These are phyloP conservation scores for Encephalitozoon intestinalis DNA, from an alignment of 371 early-diverging fungal species.

Conservation along the genomic window DNA sequence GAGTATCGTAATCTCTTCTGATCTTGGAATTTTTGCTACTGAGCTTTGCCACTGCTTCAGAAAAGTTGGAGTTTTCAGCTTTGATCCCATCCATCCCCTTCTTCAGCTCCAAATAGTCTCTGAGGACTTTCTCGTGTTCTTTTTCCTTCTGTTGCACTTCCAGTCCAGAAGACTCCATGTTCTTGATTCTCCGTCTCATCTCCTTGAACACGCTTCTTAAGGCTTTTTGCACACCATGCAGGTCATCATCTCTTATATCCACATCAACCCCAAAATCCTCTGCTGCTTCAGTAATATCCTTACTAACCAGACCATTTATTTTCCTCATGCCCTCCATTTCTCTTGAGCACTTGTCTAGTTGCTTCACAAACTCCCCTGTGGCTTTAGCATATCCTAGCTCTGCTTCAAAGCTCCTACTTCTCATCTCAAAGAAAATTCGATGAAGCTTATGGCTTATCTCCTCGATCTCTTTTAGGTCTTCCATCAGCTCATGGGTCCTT, in stretches of 20 bases:
- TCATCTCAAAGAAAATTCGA: background rate
- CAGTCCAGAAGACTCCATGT: background rate
- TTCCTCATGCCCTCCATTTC: background rate
- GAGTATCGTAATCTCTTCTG: conserved; percentile 41
- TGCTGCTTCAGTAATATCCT: background rate
- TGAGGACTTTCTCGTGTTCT: background rate
- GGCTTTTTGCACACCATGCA: background rate
- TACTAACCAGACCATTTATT: background rate
- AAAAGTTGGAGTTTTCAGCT: conserved; percentile 39
- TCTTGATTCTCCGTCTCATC: background rate
- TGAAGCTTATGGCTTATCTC: background rate
- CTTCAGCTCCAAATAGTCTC: conserved; percentile 5
- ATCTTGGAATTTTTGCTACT: conserved; percentile 39
- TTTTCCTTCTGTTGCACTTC: background rate
- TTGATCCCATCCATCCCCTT: conserved; percentile 9
- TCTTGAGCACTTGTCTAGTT: background rate
- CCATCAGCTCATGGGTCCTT: background rate
- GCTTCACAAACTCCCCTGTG: background rate
- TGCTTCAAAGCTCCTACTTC: background rate
- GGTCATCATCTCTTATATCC: conserved; percentile 17
- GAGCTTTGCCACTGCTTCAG: conserved; percentile 29
- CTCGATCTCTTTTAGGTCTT: background rate
- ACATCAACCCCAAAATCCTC: conserved; percentile 13
- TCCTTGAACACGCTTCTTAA: background rate
- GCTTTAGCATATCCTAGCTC: background rate